Percentiles rank a stretch among this genome's conserved stretches.
These are phyloP conservation scores for Margaritispora aquatica DNA, from an alignment of 495 filamentous ascomycete species.

Conservation along the genomic window DNA sequence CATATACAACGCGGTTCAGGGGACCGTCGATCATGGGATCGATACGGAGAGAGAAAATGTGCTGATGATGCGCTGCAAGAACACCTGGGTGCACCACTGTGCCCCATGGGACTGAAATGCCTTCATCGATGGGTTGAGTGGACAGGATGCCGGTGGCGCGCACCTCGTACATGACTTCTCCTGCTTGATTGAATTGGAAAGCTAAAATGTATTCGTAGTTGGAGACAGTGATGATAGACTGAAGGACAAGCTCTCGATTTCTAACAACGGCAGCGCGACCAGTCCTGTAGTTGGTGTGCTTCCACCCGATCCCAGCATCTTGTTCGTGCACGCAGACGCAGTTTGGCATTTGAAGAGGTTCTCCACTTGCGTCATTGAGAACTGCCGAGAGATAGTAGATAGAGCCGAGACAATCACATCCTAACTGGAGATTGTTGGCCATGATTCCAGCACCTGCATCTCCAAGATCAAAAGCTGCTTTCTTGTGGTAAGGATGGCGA, in stretches of 20 bases:
- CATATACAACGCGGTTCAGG: conserved; percentile 61
- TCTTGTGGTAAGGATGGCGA: conserved; percentile 58
- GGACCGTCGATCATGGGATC: conserved; percentile 78
- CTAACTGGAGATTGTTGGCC: conserved; percentile 60
- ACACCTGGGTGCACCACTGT: conserved; percentile 85
- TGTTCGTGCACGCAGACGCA: conserved; percentile 64
- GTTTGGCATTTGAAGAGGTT: conserved; percentile 48
- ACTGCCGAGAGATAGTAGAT: conserved; percentile 60
- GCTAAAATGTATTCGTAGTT: conserved; percentile 85
- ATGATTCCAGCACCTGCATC: conserved; percentile 60
- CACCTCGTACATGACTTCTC: conserved; percentile 72
- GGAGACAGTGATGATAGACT: conserved; percentile 71
- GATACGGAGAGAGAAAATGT: conserved; percentile 83
- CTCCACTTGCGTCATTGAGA: conserved; percentile 48
- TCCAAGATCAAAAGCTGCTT: conserved; percentile 65
- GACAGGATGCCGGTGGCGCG: conserved; percentile 83
- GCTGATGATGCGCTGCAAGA: conserved; percentile 77
- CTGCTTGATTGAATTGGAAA: conserved; percentile 82
- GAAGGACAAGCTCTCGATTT: conserved; percentile 56
- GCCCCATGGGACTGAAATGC: conserved; percentile 63
- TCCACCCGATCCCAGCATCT: conserved; percentile 58
- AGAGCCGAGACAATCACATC: conserved; percentile 62
- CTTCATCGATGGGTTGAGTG: conserved; percentile 73
- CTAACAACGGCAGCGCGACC: conserved; percentile 53
- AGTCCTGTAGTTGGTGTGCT: conserved; percentile 62